Base-by-base conservation (phyloP, 345 rosid species). In the Rhizophora mangle region DNA sequence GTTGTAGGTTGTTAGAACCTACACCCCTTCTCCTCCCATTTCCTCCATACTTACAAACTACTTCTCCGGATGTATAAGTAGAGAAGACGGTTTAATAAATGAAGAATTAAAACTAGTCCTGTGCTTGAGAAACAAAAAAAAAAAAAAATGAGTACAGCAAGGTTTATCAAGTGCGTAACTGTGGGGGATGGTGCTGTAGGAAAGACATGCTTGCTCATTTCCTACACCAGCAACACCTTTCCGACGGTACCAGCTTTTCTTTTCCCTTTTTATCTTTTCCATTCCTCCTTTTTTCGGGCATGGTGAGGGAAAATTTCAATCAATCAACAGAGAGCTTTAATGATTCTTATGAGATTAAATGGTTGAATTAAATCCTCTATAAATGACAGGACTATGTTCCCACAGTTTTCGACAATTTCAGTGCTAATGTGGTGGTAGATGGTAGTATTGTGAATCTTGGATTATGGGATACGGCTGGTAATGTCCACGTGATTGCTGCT, bases 141-240 rank as follows among this genome's bases (percentile, higher is more conserved):
- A 24, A 24, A 56, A 15, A 64, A 69, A 61, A 89, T 89, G 96
- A 89, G 82, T 62, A 85, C 90, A 19, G 76, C 96, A 57, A 87
- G 92, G 68, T 89, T 85, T 72, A 85, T 89, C 78, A 89, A 89
- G 84, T 89, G 92, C 65, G 96, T 89, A 20, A 89, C 96, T 2
- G 87, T 89, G 1, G 96, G 96, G 21, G 96, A 89, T 78, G 96
- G 96, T 58, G 92, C 92, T 0, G 96, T 89, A 36, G 96, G 95
- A 62, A 89, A 89, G 69, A 89, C 95, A 60, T 89, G 95, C 77
- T 85, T 89, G 96, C 87, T 89, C 54, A 89, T 89, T 76, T 89
- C 92, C 67, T 89, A 89, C 62, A 89, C 90, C 13, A 85, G 92
- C 87, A 89, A 89, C 63, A 83, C 88, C 62, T 89, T 89, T 68